Evolutionary conservation across 1,284 basidiomycete species (phyloP), one percentile per base, ranked within the genome.

Genomic region (Rhizoctonia solani): DNA sequence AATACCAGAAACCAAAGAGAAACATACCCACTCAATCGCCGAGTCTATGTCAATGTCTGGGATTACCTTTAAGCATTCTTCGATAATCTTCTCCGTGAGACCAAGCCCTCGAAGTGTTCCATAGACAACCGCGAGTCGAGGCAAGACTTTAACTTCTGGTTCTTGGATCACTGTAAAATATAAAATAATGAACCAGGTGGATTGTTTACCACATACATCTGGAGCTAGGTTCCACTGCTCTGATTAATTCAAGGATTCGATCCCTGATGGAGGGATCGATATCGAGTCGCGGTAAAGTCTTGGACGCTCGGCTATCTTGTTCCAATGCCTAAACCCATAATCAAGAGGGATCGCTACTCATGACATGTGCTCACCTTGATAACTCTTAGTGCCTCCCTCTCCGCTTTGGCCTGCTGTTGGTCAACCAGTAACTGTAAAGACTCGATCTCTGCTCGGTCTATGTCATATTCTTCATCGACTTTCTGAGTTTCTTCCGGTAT

Each of bases 1-100:
- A 34, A 42, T 11, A 54, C 44, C 4, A 19, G 55, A 59, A n/a
- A 9, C 4, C 1, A 29, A n/a, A 41, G 25, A 23, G 11, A 41
- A 3, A 76, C 87, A 69, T 72, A 95, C 94, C 93, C 94, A 97
- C 74, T 94, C 90, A 66, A 92, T 82, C n/a, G 92, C 94, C 66
- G 95, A 92, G 21, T 98, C 94, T 44, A 97, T 81, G 5, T 95
- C 92, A 19, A 92, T 79, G 0, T 87, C 85, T 34, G 81, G 77
- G 34, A 89, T 86, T 21, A 79, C 77, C 59, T 76, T 78, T 14
- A 97, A 76, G 71, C 92, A 95, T 69, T 87, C 81, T 59, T 86
- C 81, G 8, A 94, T 86, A 68, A 86, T 81, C 6, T 80, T 82
- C 71, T 91, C 85, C 0, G 84, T 77, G 76, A 95, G 95, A 0